phyloP scores from a whole-genome alignment of 192 early-diverging fungal species.

The Coemansia sp. region DNA sequence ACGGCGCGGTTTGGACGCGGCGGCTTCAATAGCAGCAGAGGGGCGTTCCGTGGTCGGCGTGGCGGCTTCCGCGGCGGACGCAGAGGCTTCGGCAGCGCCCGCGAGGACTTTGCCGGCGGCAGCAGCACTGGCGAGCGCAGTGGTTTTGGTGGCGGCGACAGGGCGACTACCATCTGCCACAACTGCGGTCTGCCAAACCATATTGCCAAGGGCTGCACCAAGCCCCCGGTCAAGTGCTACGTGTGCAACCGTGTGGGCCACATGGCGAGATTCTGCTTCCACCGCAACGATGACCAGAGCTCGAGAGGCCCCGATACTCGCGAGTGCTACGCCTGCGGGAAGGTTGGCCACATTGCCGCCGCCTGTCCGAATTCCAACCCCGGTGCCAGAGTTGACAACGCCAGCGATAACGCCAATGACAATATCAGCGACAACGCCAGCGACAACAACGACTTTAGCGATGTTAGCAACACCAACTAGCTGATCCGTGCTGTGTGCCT shows the following conservation, averaged over 20 bases:
- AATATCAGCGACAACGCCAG: background rate
- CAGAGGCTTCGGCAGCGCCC: background rate
- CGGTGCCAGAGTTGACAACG: background rate
- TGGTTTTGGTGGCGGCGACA: background rate
- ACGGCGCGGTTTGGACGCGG: slow-evolving; percentile 3
- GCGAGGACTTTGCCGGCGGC: background rate
- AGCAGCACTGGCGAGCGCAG: background rate
- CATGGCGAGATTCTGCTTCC: slow-evolving; percentile 43
- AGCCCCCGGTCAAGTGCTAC: slow-evolving; percentile 51
- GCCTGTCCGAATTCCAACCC: slow-evolving; percentile 33
- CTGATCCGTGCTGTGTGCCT: too few relatives aligned
- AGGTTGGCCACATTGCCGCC: slow-evolving; percentile 49
- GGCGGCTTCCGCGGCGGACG: slow-evolving; percentile 8
- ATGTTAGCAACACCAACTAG: background rate
- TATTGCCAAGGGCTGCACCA: slow-evolving; percentile 43
- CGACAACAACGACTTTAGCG: background rate
- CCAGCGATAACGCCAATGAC: background rate
- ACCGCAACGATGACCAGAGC: slow-evolving; percentile 3
- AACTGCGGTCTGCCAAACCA: slow-evolving; percentile 55
- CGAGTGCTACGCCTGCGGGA: slow-evolving; percentile 44
- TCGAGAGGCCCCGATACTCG: slow-evolving; percentile 10
- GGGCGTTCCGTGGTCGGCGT: slow-evolving; percentile 5
- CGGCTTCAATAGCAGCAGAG: background rate
- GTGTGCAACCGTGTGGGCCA: slow-evolving; percentile 53
- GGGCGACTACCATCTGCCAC: slow-evolving; percentile 25